These are phyloP conservation scores for Viola pubescens DNA, from an alignment of 441 rosid species.

Conservation along the genomic window DNA sequence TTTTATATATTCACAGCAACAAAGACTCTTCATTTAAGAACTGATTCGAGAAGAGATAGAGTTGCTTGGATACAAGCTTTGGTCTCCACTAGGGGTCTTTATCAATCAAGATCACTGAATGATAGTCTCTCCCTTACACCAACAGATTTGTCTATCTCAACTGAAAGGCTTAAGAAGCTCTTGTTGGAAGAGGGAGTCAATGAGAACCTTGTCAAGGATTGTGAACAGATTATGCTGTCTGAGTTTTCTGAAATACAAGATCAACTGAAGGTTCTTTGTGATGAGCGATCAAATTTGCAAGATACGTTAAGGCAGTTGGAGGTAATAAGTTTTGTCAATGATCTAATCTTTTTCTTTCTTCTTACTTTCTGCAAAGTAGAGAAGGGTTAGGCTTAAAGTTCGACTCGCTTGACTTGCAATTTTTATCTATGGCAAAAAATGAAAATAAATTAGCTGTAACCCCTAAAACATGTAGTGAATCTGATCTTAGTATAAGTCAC, in stretches of 20 bases:
- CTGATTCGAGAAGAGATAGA: constrained; percentile 72
- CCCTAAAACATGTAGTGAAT: neutral
- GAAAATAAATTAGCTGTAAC: too few relatives aligned
- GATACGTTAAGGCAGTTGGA: constrained; percentile 73
- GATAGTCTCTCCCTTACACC: constrained; percentile 49
- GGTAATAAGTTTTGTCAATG: constrained; percentile 31
- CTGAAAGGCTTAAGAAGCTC: constrained; percentile 57
- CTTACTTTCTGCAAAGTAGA: too few relatives aligned
- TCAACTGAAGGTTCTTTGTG: constrained; percentile 52
- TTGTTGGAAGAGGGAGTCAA: constrained; percentile 56
- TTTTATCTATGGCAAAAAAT: too few relatives aligned
- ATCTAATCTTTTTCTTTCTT: too few relatives aligned
- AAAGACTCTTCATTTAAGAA: constrained; percentile 89
- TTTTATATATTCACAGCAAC: constrained; percentile 89
- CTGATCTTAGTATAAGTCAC: too few relatives aligned
- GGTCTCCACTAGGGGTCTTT: constrained; percentile 52
- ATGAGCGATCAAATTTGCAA: constrained; percentile 62
- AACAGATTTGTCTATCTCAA: constrained; percentile 54
- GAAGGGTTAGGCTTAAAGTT: too few relatives aligned
- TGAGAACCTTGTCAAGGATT: constrained; percentile 67
- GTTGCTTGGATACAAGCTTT: constrained; percentile 92
- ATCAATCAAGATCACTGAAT: constrained; percentile 48
- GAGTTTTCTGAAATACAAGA: constrained; percentile 71
- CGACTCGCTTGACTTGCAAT: too few relatives aligned
- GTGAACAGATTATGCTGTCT: constrained; percentile 80